phyloP scores from a whole-genome alignment of 805 yeast genomes.

The Monosporozyma unispora region DNA sequence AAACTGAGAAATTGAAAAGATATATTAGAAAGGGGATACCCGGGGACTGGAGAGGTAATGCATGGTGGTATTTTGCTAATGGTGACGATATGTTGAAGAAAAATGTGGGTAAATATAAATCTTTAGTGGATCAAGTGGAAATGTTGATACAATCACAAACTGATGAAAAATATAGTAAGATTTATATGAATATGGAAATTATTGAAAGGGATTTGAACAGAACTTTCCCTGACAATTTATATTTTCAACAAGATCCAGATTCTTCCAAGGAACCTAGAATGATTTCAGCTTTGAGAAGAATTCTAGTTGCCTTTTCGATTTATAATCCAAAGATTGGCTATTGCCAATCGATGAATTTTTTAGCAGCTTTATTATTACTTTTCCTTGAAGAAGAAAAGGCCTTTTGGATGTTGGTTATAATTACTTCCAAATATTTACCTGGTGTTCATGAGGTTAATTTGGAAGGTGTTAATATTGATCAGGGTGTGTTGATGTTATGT shows the following conservation, averaged over 20 bases:
- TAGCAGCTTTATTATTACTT: slow-evolving; percentile 76
- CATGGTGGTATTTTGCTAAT: slow-evolving; percentile 92
- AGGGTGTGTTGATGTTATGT: slow-evolving; percentile 86
- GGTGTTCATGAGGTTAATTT: slow-evolving; percentile 83
- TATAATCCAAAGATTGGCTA: slow-evolving; percentile 88
- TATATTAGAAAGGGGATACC: slow-evolving; percentile 89
- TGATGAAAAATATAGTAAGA: slow-evolving; percentile 34
- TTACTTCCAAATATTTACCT: slow-evolving; percentile 77
- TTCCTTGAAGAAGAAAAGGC: slow-evolving; percentile 86
- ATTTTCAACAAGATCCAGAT: slow-evolving; percentile 44
- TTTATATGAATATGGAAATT: slow-evolving; percentile 66
- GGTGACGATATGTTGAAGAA: slow-evolving; percentile 67
- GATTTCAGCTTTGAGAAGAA: slow-evolving; percentile 68
- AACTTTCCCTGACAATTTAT: slow-evolving; percentile 88
- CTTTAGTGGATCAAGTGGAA: slow-evolving; percentile 56
- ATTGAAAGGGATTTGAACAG: slow-evolving; percentile 90
- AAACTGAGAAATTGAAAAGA: slow-evolving; percentile 68
- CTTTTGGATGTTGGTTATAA: slow-evolving; percentile 92
- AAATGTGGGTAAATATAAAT: slow-evolving; percentile 66
- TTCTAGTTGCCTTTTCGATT: slow-evolving; percentile 71
- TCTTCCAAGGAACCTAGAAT: slow-evolving; percentile 46
- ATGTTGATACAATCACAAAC: slow-evolving; percentile 7
- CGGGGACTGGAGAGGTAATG: slow-evolving; percentile 93
- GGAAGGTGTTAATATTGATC: slow-evolving; percentile 93
- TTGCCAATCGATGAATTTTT: slow-evolving; percentile 89